Percentiles rank a stretch among this genome's conserved stretches.
phyloP scores from a whole-genome alignment of 371 early-diverging fungal species.

The Gilbertella persicaria region DNA sequence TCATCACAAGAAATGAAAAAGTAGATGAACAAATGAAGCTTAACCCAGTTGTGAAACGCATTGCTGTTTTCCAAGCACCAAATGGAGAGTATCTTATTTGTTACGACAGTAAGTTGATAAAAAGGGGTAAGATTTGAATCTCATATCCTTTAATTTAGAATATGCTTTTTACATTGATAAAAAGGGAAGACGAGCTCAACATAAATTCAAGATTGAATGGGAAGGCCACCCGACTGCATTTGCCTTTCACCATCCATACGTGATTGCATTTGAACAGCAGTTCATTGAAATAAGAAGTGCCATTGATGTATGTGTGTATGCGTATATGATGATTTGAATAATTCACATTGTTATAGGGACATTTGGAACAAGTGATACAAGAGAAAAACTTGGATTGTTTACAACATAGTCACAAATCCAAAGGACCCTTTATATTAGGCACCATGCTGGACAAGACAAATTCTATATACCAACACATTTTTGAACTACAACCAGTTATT shows the following conservation, averaged over 20 bases:
- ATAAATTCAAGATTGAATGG: slow-evolving; percentile 37
- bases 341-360: slow-evolving; percentile 49
- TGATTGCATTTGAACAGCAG: slow-evolving; percentile 39
- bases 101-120: slow-evolving; percentile 35
- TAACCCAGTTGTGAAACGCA: slow-evolving; percentile 24
- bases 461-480: slow-evolving; percentile 33
- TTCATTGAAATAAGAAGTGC: slow-evolving; percentile 36
- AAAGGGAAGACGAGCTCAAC: slow-evolving; percentile 34
- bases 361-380: slow-evolving; percentile 68
- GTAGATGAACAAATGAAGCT: slow-evolving; percentile 27
- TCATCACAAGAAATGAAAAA: slow-evolving; percentile 34
- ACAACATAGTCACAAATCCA: slow-evolving; percentile 50
- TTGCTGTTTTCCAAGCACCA: slow-evolving; percentile 33
- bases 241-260: slow-evolving; percentile 36
- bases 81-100: slow-evolving; percentile 39
- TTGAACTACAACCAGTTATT: slow-evolving; percentile 28
- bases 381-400: slow-evolving; percentile 60
- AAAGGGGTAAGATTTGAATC: background rate
- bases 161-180: slow-evolving; percentile 46
- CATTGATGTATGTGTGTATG: slow-evolving; percentile 17
- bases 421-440: slow-evolving; percentile 35
- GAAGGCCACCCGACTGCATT: slow-evolving; percentile 37
- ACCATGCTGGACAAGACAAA: slow-evolving; percentile 36
- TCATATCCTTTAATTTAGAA: slow-evolving; percentile 5
- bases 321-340: background rate